A percentile compares a stretch with the other conserved stretches of the same genome.
phyloP scores from a whole-genome alignment of 768 basidiomycete species.

The Nidula microcarpa region DNA sequence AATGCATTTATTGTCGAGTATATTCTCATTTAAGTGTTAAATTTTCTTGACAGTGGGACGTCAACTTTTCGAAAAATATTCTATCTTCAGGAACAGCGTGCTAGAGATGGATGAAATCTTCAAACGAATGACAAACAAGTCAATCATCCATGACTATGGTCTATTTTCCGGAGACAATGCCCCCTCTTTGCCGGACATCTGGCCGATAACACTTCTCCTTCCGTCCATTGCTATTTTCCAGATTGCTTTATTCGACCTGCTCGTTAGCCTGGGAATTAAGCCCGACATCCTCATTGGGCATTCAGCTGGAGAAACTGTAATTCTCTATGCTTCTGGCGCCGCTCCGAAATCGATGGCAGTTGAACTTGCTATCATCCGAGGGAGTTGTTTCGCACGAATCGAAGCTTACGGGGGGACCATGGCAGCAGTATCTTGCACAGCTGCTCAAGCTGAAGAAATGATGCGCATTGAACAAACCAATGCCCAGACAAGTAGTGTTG shows the following conservation, averaged over 20 bases:
- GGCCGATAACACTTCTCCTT: constrained; percentile 33
- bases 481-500: constrained; percentile 18
- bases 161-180: constrained; percentile 23
- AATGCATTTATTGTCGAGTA: too few species aligned
- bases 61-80: too few species aligned
- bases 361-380: constrained; percentile 35
- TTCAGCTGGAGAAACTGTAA: constrained; percentile 37
- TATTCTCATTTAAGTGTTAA: too few species aligned
- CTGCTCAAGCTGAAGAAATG: too few species aligned
- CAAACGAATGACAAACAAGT: constrained; percentile 21
- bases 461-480: constrained; percentile 19
- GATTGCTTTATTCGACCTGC: constrained; percentile 39
- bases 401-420: constrained; percentile 28
- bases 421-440: constrained; percentile 39
- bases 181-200: constrained; percentile 14
- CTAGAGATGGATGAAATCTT: constrained; percentile 32
- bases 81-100: constrained; percentile 35
- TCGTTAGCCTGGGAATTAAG: constrained; percentile 26
- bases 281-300: constrained; percentile 40
- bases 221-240: constrained; percentile 42
- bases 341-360: constrained; percentile 28
- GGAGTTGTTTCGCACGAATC: constrained; percentile 20
- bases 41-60: constrained; percentile 23
- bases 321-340: constrained; percentile 37
- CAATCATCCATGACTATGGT: constrained; percentile 29